These are phyloP conservation scores for Backusella mclennaniae DNA, from an alignment of 192 early-diverging fungal species.

Conservation along the genomic window DNA sequence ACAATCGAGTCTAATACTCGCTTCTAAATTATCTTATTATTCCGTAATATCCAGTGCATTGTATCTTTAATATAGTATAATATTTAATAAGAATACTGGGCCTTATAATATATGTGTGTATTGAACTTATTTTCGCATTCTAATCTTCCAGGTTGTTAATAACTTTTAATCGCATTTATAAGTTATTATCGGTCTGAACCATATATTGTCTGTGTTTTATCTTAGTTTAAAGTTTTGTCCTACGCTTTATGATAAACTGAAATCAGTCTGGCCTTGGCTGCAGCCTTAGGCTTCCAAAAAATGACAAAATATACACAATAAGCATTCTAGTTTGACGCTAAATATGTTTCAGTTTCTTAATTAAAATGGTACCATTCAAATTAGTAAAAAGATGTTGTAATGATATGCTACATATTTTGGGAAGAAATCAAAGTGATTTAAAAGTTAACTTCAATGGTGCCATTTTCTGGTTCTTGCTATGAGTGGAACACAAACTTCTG, in stretches of 20 bases:
- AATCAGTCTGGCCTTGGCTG: neutral
- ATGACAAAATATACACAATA: too few relatives aligned
- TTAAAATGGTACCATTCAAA: too few relatives aligned
- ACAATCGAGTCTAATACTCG: neutral
- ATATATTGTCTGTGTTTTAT: neutral
- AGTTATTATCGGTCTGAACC: neutral
- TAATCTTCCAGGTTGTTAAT: neutral
- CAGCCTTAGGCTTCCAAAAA: neutral
- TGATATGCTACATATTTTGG: neutral
- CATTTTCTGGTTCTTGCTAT: neutral
- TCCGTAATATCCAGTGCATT: neutral
- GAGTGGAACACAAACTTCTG: neutral
- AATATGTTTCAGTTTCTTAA: neutral
- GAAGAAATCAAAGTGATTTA: neutral
- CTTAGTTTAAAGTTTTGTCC: neutral
- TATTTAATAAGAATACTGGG: neutral
- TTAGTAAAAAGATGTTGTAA: too few relatives aligned
- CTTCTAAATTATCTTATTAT: neutral
- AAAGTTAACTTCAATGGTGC: neutral
- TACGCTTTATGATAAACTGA: neutral
- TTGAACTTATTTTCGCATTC: neutral
- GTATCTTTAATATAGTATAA: neutral
- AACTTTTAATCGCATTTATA: neutral
- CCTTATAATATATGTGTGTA: neutral
- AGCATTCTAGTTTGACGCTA: neutral